Evolutionary conservation across 495 filamentous ascomycete species (phyloP).

Genomic region (Xylaria acuta): DNA sequence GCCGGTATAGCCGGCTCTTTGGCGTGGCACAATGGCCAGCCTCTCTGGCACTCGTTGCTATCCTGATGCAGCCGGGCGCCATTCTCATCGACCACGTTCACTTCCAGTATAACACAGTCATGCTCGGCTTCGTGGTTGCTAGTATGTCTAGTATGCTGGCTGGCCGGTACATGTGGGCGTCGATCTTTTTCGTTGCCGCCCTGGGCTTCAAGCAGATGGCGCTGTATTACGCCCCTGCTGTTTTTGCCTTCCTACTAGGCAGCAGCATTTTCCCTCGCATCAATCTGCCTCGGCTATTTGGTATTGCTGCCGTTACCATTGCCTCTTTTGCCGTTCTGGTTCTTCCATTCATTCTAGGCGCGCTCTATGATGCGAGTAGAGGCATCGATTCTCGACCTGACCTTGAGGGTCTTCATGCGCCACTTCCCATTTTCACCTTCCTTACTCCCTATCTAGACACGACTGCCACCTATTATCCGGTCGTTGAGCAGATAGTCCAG

Average conservation of each 20-base stretch:
- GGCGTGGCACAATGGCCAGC: constrained; percentile 75
- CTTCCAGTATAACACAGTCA: constrained; percentile 98
- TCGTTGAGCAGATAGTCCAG: constrained; percentile 78
- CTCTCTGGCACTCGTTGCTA: constrained; percentile 83
- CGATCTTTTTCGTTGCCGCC: constrained; percentile 91
- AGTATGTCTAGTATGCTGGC: constrained; percentile 88
- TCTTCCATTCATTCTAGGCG: constrained; percentile 72
- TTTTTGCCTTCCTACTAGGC: constrained; percentile 91
- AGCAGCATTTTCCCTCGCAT: constrained; percentile 78
- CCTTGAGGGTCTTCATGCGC: constrained; percentile 57
- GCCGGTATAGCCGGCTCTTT: constrained; percentile 74
- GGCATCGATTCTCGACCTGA: constrained; percentile 58
- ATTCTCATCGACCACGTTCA: constrained; percentile 97
- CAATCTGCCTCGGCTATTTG: constrained; percentile 70
- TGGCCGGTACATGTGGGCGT: constrained; percentile 82
- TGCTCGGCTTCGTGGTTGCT: constrained; percentile 88
- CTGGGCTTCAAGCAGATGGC: constrained; percentile 99
- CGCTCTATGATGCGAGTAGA: constrained; percentile 62
- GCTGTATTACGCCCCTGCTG: constrained; percentile 89
- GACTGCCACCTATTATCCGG: constrained; percentile 69
- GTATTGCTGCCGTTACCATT: constrained; percentile 74
- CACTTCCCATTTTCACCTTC: constrained; percentile 62
- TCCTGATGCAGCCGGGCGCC: constrained; percentile 89
- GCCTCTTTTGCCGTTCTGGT: constrained; percentile 77
- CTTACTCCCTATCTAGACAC: constrained; percentile 66